Conservation (phyloP, 2,329 filamentous ascomycete genomes). For the Penicillium sp. region DNA sequence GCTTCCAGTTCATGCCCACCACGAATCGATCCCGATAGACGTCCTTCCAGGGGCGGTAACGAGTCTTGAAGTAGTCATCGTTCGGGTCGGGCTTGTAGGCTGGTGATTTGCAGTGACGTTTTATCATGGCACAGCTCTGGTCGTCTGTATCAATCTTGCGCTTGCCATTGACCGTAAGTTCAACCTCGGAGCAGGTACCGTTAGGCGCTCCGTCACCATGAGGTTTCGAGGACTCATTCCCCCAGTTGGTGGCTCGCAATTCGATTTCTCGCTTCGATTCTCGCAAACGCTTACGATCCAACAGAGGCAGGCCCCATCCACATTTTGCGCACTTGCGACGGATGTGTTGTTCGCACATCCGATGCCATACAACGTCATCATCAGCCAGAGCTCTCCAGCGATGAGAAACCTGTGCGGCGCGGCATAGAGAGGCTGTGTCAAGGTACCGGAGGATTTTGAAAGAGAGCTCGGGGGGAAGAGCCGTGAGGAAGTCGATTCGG, state of each 20-base stretch:
- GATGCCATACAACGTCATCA: conserved; percentile 95
- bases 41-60: conserved; percentile 80
- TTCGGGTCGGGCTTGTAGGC: conserved; percentile 30
- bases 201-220: conserved; percentile 12
- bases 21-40: conserved; percentile 94
- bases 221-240: conserved; percentile 51
- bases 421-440: conserved; percentile 90
- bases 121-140: conserved; percentile 28
- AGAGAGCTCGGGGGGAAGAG: conserved; percentile 81
- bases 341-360: conserved; percentile 97
- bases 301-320: conserved; percentile 84
- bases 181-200: conserved; percentile 17
- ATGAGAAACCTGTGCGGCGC: conserved; percentile 87
- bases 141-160: conserved; percentile 28
- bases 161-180: conserved; percentile 19
- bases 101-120: conserved; percentile 30
- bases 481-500: conserved; percentile 92
- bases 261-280: conserved; percentile 84
- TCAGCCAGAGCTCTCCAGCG: conserved; percentile 88
- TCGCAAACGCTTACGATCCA: conserved; percentile 82
- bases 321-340: conserved; percentile 91
- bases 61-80: conserved; percentile 49
- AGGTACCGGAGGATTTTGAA: conserved; percentile 91
- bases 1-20: conserved; percentile 96
- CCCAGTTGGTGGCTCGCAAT: conserved; percentile 59